These are phyloP conservation scores for Epichloe gansuensis DNA, from an alignment of 2,329 filamentous ascomycete genomes.

Conservation along the genomic window DNA sequence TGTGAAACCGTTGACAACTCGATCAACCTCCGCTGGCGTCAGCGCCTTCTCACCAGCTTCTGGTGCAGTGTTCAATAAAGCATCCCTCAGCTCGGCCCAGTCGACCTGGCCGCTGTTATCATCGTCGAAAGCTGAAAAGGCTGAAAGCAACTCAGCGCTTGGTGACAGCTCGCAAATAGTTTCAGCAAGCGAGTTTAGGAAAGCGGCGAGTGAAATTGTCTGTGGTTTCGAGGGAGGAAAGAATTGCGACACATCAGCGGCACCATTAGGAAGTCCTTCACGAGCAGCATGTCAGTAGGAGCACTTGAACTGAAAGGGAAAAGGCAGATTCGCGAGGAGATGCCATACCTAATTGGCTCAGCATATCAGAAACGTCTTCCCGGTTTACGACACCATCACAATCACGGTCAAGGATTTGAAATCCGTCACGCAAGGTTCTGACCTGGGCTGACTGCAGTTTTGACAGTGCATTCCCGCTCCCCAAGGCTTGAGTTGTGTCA, in stretches of 20 bases:
- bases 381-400: conserved; percentile 73
- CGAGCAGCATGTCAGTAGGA: not conserved
- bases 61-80: conserved; percentile 67
- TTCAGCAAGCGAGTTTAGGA: conserved; percentile 69
- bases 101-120: conserved; percentile 92
- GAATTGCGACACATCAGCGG: conserved; percentile 63
- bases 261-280: conserved; percentile 58
- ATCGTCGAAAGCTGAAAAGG: conserved; percentile 90
- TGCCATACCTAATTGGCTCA: conserved; percentile 61
- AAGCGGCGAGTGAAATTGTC: conserved; percentile 71
- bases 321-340: not conserved
- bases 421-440: conserved; percentile 78
- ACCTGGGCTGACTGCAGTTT: conserved; percentile 73
- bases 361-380: conserved; percentile 77
- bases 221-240: conserved; percentile 62
- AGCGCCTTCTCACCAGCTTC: conserved; percentile 56
- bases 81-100: conserved; percentile 66
- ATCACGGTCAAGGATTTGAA: conserved; percentile 83
- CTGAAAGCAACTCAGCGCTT: conserved; percentile 68
- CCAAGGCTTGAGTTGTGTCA: conserved; percentile 22
- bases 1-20: conserved; percentile 76
- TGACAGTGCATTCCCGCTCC: conserved; percentile 44
- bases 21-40: conserved; percentile 65
- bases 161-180: conserved; percentile 64
- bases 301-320: not conserved